Conservation (phyloP, 352 stramenopile species). For the Thalassiosira livingstoniorum region DNA sequence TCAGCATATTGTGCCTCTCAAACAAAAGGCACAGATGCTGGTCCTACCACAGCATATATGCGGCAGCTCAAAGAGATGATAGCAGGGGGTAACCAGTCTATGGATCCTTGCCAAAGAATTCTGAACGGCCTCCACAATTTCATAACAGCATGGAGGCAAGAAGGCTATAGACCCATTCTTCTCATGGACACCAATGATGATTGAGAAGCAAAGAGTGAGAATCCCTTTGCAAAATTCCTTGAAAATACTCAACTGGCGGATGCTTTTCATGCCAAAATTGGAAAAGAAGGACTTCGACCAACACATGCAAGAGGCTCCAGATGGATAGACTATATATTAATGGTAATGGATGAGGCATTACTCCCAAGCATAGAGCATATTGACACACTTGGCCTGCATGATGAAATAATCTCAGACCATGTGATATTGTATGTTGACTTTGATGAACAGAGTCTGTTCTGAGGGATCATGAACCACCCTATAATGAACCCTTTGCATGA, state of each 20-base stretch:
- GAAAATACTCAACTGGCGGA: not conserved
- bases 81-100: not conserved
- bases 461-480: not conserved
- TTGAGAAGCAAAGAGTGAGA: not conserved
- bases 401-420: conserved; percentile 15
- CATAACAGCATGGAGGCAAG: not conserved
- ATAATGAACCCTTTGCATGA: not conserved
- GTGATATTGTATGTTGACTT: conserved; percentile 7
- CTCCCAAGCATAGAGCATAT: not conserved
- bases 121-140: not conserved
- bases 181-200: conserved; percentile 38
- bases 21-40: not conserved
- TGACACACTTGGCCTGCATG: conserved; percentile 13
- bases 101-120: not conserved
- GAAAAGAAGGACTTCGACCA: no score
- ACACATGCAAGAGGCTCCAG: conserved; percentile 10
- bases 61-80: conserved; percentile 7
- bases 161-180: conserved; percentile 4
- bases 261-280: conserved; percentile 7
- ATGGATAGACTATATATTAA: conserved; percentile 19
- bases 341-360: not conserved
- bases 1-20: conserved; percentile 25
- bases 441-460: not conserved
- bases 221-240: not conserved
- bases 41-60: conserved; percentile 6